Evolutionary conservation across 1,284 basidiomycete genomes (phyloP).

Genomic region (Chondrostereum purpureum): DNA sequence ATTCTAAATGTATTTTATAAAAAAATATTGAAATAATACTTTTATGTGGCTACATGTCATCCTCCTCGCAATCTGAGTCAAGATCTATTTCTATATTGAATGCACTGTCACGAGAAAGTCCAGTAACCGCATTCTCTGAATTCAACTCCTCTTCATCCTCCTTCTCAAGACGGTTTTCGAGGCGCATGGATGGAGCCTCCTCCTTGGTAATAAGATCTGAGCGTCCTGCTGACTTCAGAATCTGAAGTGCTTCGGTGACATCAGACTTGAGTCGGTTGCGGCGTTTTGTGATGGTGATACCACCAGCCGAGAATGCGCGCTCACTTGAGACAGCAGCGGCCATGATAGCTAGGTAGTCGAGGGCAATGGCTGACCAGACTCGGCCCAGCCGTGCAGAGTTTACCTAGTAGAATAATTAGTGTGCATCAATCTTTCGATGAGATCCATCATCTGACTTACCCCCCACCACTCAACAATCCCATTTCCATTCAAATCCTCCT

Average conservation of each 20-base stretch:
- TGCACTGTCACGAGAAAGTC: too few species aligned
- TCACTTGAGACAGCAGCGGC: slow-evolving; percentile 30
- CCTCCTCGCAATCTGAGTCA: too few species aligned
- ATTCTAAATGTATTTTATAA: too few species aligned
- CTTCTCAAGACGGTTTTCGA: not conserved
- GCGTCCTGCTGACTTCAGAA: slow-evolving; percentile 23
- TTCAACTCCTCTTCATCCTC: not conserved
- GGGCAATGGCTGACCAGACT: slow-evolving; percentile 29
- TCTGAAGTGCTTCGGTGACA: slow-evolving; percentile 33
- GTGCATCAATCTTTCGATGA: too few species aligned
- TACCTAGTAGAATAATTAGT: too few species aligned
- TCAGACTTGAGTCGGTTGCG: slow-evolving; percentile 29
- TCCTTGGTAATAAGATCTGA: slow-evolving; percentile 19
- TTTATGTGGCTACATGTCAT: too few species aligned
- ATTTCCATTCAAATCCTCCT: not conserved
- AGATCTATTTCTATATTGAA: too few species aligned
- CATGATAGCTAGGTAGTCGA: slow-evolving; percentile 32
- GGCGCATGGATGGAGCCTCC: not conserved
- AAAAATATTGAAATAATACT: too few species aligned
- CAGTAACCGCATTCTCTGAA: too few species aligned
- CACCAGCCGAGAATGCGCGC: slow-evolving; percentile 26
- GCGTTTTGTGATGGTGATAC: slow-evolving; percentile 31
- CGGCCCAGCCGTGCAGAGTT: too few species aligned
- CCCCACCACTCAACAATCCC: not conserved
- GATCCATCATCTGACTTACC: too few species aligned